Conservation (phyloP, 2,329 filamentous ascomycete genomes). For the Phialocephala subalpina region DNA sequence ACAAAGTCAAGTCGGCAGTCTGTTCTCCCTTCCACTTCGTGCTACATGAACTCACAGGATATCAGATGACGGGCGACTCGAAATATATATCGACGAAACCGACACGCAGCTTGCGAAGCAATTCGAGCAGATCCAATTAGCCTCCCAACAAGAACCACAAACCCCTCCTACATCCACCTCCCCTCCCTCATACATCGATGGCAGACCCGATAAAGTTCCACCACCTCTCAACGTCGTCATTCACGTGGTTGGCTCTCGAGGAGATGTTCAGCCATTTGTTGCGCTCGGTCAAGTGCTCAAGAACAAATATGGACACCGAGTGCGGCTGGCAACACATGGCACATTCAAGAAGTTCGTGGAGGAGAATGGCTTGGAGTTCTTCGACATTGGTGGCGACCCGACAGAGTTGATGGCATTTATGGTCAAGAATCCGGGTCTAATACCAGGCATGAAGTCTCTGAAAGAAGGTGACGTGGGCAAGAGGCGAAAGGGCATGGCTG, state of each 20-base stretch:
- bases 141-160: slow-evolving; percentile 9
- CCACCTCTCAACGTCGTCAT: slow-evolving; percentile 66
- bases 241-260: slow-evolving; percentile 75
- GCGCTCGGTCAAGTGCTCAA: slow-evolving; percentile 70
- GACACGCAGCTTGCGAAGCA: slow-evolving; percentile 13
- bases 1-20: slow-evolving; percentile 57
- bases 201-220: slow-evolving; percentile 7
- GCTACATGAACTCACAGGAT: slow-evolving; percentile 2
- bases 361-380: slow-evolving; percentile 76
- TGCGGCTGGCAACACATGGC: slow-evolving; percentile 75
- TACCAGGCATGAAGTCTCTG: slow-evolving; percentile 80
- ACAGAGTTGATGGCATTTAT: slow-evolving; percentile 83
- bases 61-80: slow-evolving; percentile 50
- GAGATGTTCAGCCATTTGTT: slow-evolving; percentile 78
- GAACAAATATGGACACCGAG: slow-evolving; percentile 70
- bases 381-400: slow-evolving; percentile 75
- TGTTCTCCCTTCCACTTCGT: background rate
- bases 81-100: slow-evolving; percentile 21
- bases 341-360: slow-evolving; percentile 72
- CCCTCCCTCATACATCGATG: slow-evolving; percentile 6
- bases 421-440: slow-evolving; percentile 85
- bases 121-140: slow-evolving; percentile 18
- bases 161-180: background rate
- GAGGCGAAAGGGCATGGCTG: slow-evolving; percentile 75
- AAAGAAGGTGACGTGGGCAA: slow-evolving; percentile 78